Evolutionary conservation across 2,329 filamentous ascomycete genomes (phyloP).

Genomic region (Thelonectria rubi): DNA sequence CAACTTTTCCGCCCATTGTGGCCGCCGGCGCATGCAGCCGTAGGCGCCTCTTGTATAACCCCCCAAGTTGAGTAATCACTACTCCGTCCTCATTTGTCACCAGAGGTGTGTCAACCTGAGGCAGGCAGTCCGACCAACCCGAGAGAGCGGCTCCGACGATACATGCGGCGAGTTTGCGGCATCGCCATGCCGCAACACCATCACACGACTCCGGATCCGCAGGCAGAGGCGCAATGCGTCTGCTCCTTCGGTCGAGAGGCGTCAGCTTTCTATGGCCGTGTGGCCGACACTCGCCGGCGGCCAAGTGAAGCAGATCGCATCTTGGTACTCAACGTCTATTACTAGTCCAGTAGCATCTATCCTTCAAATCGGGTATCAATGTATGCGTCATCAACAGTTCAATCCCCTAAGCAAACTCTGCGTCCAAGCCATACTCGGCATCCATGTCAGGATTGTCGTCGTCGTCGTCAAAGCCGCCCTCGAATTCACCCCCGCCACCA

Average conservation of each 20-base stretch:
- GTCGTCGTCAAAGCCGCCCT: constrained; percentile 49
- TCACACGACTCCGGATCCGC: constrained; percentile 3
- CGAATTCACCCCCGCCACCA: constrained; percentile 44
- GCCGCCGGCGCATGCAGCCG: constrained; percentile 13
- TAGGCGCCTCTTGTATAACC: neutral
- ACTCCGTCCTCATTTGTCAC: neutral
- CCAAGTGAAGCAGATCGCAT: neutral
- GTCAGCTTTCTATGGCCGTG: neutral
- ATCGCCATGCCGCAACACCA: neutral
- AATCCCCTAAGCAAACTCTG: constrained; percentile 34
- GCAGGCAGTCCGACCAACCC: neutral
- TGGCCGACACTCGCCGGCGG: neutral
- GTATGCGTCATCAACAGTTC: neutral
- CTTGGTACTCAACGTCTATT: neutral
- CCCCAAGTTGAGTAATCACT: neutral
- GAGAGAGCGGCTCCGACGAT: neutral
- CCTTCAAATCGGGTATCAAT: constrained; percentile 15
- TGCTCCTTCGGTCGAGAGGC: neutral
- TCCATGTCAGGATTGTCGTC: constrained; percentile 52
- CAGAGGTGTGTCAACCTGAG: neutral
- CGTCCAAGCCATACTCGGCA: constrained; percentile 48
- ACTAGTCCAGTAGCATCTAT: constrained; percentile 6
- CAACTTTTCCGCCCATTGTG: neutral
- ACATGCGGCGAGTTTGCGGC: neutral
- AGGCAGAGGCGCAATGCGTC: neutral